Percentiles rank a stretch among this genome's conserved stretches.
phyloP scores from a whole-genome alignment of 441 rosid genomes.

The Isatis lusitanica region DNA sequence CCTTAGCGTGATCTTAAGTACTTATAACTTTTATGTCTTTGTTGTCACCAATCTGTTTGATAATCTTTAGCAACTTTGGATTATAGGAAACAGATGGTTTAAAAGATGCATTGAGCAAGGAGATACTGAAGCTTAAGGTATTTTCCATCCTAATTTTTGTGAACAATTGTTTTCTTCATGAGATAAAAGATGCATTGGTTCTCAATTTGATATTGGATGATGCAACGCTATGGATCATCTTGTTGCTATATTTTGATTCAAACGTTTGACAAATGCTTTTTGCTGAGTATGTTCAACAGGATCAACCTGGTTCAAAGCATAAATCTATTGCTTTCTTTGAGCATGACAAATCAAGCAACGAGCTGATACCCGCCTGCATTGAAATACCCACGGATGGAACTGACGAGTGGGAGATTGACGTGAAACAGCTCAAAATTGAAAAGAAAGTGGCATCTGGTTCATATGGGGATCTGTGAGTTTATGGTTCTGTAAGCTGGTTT shows the following conservation, averaged over 20 bases:
- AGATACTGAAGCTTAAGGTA: constrained; percentile 68
- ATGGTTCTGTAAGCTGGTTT: constrained; percentile 11
- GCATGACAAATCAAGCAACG: constrained; percentile 44
- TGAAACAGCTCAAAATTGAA: constrained; percentile 64
- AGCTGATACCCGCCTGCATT: constrained; percentile 56
- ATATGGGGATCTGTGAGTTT: constrained; percentile 87
- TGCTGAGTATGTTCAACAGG: constrained; percentile 50
- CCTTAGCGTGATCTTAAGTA: background rate
- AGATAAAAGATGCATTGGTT: background rate
- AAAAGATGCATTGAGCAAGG: constrained; percentile 57
- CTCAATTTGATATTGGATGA: background rate
- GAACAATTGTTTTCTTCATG: background rate
- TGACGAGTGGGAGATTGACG: constrained; percentile 95
- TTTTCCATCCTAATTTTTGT: constrained; percentile 3
- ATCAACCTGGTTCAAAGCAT: constrained; percentile 49
- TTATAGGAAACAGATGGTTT: constrained; percentile 71
- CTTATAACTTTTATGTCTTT: constrained; percentile 16
- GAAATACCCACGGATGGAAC: constrained; percentile 87
- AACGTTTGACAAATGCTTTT: background rate
- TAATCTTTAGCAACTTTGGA: constrained; percentile 26
- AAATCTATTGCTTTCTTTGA: constrained; percentile 46
- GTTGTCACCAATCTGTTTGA: constrained; percentile 10
- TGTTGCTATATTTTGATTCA: constrained; percentile 12
- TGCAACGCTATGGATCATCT: background rate
- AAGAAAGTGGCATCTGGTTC: constrained; percentile 90